phyloP scores from a whole-genome alignment of 2,329 filamentous ascomycete species.

The Ophiostoma fasciatum region DNA sequence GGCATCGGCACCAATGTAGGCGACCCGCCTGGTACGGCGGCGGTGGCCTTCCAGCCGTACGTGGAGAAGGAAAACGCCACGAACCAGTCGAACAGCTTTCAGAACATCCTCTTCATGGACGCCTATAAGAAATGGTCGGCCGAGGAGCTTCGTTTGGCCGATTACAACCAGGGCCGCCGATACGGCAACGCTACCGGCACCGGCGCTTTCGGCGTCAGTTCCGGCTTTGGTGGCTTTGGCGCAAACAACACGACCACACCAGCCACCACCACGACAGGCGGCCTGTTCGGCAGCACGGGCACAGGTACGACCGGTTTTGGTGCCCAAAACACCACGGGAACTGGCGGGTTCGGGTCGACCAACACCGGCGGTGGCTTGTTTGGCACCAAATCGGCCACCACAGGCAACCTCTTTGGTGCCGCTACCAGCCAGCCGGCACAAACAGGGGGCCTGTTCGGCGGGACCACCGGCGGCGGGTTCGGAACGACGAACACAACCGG shows the following conservation, averaged over 20 bases:
- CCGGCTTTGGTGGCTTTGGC: conserved; percentile 36
- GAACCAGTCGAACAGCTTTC: conserved; percentile 47
- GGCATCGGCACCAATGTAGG: conserved; percentile 36
- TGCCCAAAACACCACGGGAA: conserved; percentile 13
- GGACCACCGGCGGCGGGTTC: conserved; percentile 15
- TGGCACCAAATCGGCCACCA: conserved; percentile 17
- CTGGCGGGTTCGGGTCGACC: conserved; percentile 23
- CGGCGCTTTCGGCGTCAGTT: conserved; percentile 62
- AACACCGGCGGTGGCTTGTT: conserved; percentile 25
- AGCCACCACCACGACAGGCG: conserved; percentile 19
- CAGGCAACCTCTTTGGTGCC: conserved; percentile 23
- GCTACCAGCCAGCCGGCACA: conserved; percentile 15
- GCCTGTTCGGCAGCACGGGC: conserved; percentile 24
- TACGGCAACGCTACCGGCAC: conserved; percentile 73
- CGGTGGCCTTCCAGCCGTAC: conserved; percentile 52
- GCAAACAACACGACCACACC: conserved; percentile 23
- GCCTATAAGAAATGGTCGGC: conserved; percentile 81
- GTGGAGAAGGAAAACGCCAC: conserved; percentile 56
- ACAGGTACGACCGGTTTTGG: conserved; percentile 23
- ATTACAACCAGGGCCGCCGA: conserved; percentile 77
- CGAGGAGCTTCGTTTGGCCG: conserved; percentile 68
- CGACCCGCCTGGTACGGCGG: conserved; percentile 54
- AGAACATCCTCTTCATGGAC: conserved; percentile 65
- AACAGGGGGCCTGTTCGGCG: conserved; percentile 24
- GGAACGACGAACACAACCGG: conserved; percentile 10